Percentiles rank a stretch among this genome's conserved stretches.
phyloP scores from a whole-genome alignment of 1,139 yeast genomes.

The Cylindricascospora bacillispora region DNA sequence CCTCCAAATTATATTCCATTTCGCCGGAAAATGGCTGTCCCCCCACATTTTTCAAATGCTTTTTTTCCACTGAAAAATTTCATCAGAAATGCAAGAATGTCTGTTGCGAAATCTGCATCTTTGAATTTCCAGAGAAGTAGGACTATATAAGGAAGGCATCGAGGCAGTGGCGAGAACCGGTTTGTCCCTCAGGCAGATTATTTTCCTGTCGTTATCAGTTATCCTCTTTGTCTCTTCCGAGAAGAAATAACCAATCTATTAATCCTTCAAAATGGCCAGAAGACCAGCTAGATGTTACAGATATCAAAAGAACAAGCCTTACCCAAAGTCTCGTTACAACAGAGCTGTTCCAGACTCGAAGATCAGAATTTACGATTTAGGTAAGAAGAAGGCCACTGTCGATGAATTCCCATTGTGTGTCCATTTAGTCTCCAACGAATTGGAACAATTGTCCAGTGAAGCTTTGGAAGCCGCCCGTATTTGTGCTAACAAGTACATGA shows the following conservation, averaged over 20 bases:
- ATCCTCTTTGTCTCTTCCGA: background rate
- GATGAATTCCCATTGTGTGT: slow-evolving; percentile 99
- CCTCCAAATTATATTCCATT: no score
- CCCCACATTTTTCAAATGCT: no score
- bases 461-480: slow-evolving; percentile 99
- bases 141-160: background rate
- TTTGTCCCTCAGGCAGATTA: background rate
- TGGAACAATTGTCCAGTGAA: slow-evolving; percentile 98
- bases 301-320: slow-evolving; percentile 99
- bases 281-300: slow-evolving; percentile 99
- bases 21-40: no score
- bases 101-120: no score
- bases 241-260: background rate
- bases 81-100: no score
- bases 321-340: slow-evolving; percentile 99
- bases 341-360: slow-evolving; percentile 99
- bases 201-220: background rate
- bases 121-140: background rate
- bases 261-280: slow-evolving; percentile 80
- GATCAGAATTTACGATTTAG: slow-evolving; percentile 98
- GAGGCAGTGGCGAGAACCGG: background rate
- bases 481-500: slow-evolving; percentile 98
- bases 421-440: slow-evolving; percentile 97
- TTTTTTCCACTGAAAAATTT: no score
- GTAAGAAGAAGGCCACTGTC: slow-evolving; percentile 99